Percentiles rank a stretch among this genome's conserved stretches.
Evolutionary conservation across 2,329 filamentous ascomycete genomes (phyloP).

Genomic region (Paracamarosporium sp.): DNA sequence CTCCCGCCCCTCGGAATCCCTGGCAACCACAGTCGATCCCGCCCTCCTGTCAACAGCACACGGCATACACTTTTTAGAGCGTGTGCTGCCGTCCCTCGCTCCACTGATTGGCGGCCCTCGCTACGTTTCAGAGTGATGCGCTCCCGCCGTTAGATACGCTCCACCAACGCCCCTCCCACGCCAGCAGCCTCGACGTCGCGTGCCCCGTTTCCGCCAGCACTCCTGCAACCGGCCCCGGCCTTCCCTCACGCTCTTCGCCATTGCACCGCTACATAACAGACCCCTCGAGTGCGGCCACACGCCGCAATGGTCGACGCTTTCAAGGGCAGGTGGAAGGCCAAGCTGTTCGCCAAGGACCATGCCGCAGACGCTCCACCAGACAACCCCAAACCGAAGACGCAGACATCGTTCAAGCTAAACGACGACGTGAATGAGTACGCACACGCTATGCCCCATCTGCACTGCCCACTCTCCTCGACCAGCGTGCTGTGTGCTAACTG

Average conservation of each 20-base stretch:
- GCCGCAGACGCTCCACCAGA: slow-evolving; percentile 23
- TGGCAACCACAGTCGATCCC: slow-evolving; percentile 1
- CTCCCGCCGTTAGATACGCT: slow-evolving; percentile 2
- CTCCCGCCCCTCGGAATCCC: neutral
- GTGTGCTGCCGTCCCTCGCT: neutral
- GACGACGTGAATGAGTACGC: slow-evolving; percentile 58
- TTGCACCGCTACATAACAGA: neutral
- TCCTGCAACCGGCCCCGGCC: neutral
- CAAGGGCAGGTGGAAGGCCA: slow-evolving; percentile 57
- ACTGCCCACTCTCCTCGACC: neutral
- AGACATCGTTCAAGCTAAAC: slow-evolving; percentile 40
- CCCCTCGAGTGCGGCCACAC: neutral
- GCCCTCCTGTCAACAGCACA: neutral
- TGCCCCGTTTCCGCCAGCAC: slow-evolving; percentile 15
- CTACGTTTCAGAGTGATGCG: slow-evolving; percentile 6
- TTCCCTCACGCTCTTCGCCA: neutral
- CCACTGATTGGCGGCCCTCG: slow-evolving; percentile 4
- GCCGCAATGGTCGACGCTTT: slow-evolving; percentile 43
- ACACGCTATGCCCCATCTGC: neutral
- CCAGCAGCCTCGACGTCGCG: slow-evolving; percentile 20
- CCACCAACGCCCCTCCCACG: neutral
- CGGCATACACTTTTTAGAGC: neutral
- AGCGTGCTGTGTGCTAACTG: neutral
- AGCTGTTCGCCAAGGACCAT: slow-evolving; percentile 55
- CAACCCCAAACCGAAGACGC: slow-evolving; percentile 31